Base-by-base conservation (phyloP, 345 rosid genomes). In the Populus alba region DNA sequence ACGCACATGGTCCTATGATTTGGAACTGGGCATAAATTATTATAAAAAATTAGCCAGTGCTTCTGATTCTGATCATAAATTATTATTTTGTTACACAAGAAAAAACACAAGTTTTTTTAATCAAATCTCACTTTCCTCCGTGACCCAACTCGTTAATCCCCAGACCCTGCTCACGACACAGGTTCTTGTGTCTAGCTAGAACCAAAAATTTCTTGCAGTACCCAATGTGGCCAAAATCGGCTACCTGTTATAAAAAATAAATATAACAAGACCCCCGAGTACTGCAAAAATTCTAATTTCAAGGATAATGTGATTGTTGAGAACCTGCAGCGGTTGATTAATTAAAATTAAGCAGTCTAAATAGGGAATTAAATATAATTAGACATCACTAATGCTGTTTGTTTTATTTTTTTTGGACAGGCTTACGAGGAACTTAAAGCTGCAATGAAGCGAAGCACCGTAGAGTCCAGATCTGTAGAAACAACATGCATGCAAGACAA, bases 1-100 rank as follows among this genome's bases (percentile, higher is more conserved):
- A 85, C 85, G 94, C 93, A 86, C 86, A 79, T 76, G 89, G 77
- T 74, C 84, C 78, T 77, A 62, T 72, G 74, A 69, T 68, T 85
- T 79, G 77, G 65, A 79, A 55, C 81, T 83, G 76, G 62, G 35
- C 29, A 65, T 69, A 72, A 78, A 76, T 47, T 66, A 73, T 41
- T 71, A 72, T 71, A 41, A 41, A 41, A 73, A 70, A 38, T 68
- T 47, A 70, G 71, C 66, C 76, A 72, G 66, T 68, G 71, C 74
- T 71, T 73, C 83, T 49, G 25, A 55, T 71, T 51, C 66, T 55
- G 75, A 68, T 22, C 39, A 75, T 37, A 43, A 18, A 81, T 74
- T 41, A 47, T 15, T 41, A 47, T 15, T 41, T 51, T n/a, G 57
- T 71, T 63, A 66, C 72, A 25, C 72, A 75, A 45, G 43, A 65